Base-by-base conservation (phyloP, 2,329 filamentous ascomycete species). In the Colletotrichum lini region DNA sequence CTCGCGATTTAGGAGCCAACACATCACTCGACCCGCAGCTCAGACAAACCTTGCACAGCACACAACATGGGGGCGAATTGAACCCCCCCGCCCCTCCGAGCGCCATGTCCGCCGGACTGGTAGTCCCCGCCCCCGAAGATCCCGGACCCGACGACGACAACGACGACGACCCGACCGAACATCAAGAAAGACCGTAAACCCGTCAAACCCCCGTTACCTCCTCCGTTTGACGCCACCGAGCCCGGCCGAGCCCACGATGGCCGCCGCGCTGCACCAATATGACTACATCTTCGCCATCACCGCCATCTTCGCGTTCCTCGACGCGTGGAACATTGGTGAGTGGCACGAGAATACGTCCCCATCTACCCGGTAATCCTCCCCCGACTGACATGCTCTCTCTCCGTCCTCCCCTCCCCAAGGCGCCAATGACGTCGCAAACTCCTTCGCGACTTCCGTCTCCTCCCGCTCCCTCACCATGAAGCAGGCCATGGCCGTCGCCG, bases 261-360 rank as follows among this genome's bases (percentile, higher is more conserved):
- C 80, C 40, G 75, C 73, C 18, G 63, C 7, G 40, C 79, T 89
- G 64, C 81, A 83, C 68, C 84, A 92, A 76, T 91, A 86, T 74
- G 86, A 90, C 80, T 92, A 91, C 78, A 83, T 92, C 72, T 88
- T 92, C 75, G 90, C 88, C 75, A 86, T 92, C 67, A 89, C 87
- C 80, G 89, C 87, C 63, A 85, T 92, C 70, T 92, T 92, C 79
- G 88, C 90, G 70, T 88, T 90, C 76, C 86, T 92, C 53, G 90
- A 92, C 78, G 89, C 89, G 66, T 92, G 88, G 87, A 92, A 91
- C 78, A 91, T 90, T 73, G 89, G 89, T 84, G 79, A 73, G 91
- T 91, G 92, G 52, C 86, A n/a, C 87, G 26, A 26, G 26, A 26
- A 26, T 21, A 88, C 91, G 78, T 72, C 87, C 64, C 89, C 91